A percentile compares a stretch with the other conserved stretches of the same genome.
Evolutionary conservation across 345 rosid genomes (phyloP).

Genomic region (Reutealis trisperma): DNA sequence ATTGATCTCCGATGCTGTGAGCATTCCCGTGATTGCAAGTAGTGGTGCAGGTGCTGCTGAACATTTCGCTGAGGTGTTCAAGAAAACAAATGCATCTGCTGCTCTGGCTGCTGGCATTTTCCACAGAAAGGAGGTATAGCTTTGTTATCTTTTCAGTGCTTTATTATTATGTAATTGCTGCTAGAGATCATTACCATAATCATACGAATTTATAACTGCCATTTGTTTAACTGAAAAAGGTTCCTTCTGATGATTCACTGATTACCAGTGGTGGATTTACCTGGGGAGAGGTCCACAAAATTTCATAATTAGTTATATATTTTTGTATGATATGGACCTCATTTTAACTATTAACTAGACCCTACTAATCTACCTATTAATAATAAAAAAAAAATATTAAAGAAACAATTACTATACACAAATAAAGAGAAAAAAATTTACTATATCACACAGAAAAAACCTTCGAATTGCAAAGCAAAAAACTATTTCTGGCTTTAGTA

Average conservation of each 20-base stretch:
- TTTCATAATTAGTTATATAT: no score
- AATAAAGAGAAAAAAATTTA: no score
- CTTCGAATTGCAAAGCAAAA: neutral
- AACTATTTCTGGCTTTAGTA: neutral
- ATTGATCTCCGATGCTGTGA: constrained; percentile 85
- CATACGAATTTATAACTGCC: neutral
- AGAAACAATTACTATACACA: no score
- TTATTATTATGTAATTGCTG: neutral
- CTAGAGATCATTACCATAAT: neutral
- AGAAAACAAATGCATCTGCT: constrained; percentile 80
- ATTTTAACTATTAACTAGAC: no score
- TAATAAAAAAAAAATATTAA: no score
- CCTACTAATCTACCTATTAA: no score
- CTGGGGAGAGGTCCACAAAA: no score
- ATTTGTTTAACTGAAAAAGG: neutral
- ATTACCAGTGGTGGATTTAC: no score
- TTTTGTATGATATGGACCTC: no score
- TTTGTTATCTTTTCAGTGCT: neutral
- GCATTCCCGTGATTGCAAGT: constrained; percentile 95
- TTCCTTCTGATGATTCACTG: neutral
- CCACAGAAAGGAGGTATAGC: constrained; percentile 88
- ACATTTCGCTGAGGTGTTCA: constrained; percentile 86
- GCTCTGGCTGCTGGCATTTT: constrained; percentile 99
- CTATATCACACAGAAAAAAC: no score
- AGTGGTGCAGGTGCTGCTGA: constrained; percentile 87